Conservation (phyloP, 495 filamentous ascomycete species). For the Trypethelium eluteriae region DNA sequence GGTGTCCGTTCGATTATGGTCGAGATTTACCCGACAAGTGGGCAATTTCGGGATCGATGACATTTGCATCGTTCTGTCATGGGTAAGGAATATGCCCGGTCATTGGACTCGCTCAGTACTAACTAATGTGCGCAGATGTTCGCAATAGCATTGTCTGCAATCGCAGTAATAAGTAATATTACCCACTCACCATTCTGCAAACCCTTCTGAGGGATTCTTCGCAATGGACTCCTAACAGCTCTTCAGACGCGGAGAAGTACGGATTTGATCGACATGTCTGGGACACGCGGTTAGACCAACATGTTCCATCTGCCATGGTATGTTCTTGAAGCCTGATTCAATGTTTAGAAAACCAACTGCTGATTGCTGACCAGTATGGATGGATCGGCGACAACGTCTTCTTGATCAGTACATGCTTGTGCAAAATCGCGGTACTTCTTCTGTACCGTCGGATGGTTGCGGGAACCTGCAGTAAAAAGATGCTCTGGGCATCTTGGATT, state of each 20-base stretch:
- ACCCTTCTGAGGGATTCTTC: neutral
- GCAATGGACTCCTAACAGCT: neutral
- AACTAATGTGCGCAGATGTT: constrained; percentile 11
- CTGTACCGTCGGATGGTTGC: constrained; percentile 29
- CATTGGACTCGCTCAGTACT: neutral
- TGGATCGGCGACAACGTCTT: constrained; percentile 30
- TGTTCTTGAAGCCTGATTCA: neutral
- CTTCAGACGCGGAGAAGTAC: constrained; percentile 19
- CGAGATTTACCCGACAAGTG: constrained; percentile 17
- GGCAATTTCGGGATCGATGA: constrained; percentile 24
- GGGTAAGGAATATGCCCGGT: neutral
- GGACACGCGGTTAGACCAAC: constrained; percentile 20
- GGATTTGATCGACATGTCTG: constrained; percentile 31
- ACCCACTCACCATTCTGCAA: neutral
- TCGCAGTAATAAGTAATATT: neutral
- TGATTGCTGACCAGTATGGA: constrained; percentile 15
- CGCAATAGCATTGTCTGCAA: constrained; percentile 10
- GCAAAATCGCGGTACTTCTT: constrained; percentile 29
- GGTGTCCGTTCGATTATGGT: constrained; percentile 19
- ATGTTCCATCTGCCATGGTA: constrained; percentile 22
- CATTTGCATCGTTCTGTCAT: constrained; percentile 17
- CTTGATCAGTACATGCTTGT: constrained; percentile 23
- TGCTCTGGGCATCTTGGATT: constrained; percentile 22
- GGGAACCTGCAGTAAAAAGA: constrained; percentile 16
- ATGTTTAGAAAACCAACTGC: neutral